Evolutionary conservation across 257 asterid genomes (phyloP).

Genomic region (Capsicum chinense): DNA sequence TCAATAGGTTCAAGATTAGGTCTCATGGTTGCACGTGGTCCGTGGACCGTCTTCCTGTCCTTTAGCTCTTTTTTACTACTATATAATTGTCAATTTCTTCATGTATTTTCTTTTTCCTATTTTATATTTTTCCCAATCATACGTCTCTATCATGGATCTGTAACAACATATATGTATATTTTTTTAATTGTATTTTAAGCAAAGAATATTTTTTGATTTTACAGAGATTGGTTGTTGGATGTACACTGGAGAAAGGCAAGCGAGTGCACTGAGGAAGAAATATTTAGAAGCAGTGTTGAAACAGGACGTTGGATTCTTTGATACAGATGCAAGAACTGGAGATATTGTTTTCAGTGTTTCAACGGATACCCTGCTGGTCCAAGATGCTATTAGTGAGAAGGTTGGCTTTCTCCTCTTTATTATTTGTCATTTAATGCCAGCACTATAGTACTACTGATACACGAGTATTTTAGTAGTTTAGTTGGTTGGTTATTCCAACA

Average conservation of each 20-base stretch:
- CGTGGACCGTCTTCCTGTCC: conserved; percentile 79
- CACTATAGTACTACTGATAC: background rate
- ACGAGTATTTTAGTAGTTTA: too few relatives aligned
- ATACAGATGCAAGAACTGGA: conserved; percentile 97
- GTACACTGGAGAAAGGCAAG: conserved; percentile 96
- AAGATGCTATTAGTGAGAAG: conserved; percentile 99
- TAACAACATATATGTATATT: background rate
- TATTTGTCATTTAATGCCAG: conserved; percentile 20
- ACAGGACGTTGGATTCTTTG: conserved; percentile 99
- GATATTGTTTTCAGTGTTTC: conserved; percentile 97
- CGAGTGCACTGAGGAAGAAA: conserved; percentile 80
- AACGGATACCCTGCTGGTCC: conserved; percentile 96
- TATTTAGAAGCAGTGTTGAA: conserved; percentile 92
- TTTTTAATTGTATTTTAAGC: too few relatives aligned
- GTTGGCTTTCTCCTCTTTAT: conserved; percentile 34
- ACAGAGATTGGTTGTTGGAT: conserved; percentile 98
- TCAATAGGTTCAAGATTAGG: conserved; percentile 37
- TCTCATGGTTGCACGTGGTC: conserved; percentile 97
- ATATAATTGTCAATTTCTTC: conserved; percentile 42
- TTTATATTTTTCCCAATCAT: conserved; percentile 45
- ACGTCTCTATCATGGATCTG: conserved; percentile 60
- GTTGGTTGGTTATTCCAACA: too few relatives aligned
- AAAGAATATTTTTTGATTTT: background rate
- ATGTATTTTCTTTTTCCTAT: conserved; percentile 30
- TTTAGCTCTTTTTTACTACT: conserved; percentile 60